These are phyloP conservation scores for Podaxis pistillaris DNA, from an alignment of 768 basidiomycete genomes.

Conservation along the genomic window DNA sequence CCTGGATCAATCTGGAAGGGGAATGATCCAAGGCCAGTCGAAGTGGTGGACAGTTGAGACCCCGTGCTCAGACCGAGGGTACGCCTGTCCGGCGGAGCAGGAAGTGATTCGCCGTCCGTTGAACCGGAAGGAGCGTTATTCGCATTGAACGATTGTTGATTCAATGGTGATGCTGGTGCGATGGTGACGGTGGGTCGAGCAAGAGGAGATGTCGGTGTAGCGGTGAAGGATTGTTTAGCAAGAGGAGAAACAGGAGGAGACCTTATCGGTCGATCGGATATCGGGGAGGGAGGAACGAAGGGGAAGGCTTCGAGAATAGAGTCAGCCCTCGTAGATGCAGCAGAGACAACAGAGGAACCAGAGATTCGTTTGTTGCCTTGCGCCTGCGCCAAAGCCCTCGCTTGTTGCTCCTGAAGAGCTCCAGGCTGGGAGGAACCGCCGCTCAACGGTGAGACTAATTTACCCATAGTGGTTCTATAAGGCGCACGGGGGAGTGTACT, in stretches of 20 bases:
- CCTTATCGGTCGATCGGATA: constrained; percentile 75
- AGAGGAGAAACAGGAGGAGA: constrained; percentile 76
- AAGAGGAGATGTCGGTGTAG: constrained; percentile 58
- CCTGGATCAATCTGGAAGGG: constrained; percentile 84
- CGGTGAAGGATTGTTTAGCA: constrained; percentile 51
- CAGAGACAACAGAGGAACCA: constrained; percentile 64
- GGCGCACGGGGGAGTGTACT: constrained; percentile 39
- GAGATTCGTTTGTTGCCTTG: constrained; percentile 58
- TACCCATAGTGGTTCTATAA: constrained; percentile 62
- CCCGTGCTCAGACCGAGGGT: constrained; percentile 71
- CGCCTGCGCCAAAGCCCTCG: constrained; percentile 54
- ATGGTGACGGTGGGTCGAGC: constrained; percentile 48
- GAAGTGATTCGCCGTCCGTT: constrained; percentile 30
- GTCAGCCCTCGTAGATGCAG: constrained; percentile 72
- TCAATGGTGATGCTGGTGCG: constrained; percentile 54
- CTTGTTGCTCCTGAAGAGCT: constrained; percentile 66
- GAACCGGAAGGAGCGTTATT: constrained; percentile 17
- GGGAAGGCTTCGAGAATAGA: constrained; percentile 87
- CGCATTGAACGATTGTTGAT: constrained; percentile 43
- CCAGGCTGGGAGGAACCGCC: constrained; percentile 24
- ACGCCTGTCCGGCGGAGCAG: constrained; percentile 58
- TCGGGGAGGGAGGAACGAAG: constrained; percentile 87
- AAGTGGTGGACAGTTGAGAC: constrained; percentile 75
- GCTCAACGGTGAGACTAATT: constrained; percentile 51
- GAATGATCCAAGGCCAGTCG: constrained; percentile 81